These are phyloP conservation scores for Fusarium globosum DNA, from an alignment of 2,329 filamentous ascomycete genomes.

Conservation along the genomic window DNA sequence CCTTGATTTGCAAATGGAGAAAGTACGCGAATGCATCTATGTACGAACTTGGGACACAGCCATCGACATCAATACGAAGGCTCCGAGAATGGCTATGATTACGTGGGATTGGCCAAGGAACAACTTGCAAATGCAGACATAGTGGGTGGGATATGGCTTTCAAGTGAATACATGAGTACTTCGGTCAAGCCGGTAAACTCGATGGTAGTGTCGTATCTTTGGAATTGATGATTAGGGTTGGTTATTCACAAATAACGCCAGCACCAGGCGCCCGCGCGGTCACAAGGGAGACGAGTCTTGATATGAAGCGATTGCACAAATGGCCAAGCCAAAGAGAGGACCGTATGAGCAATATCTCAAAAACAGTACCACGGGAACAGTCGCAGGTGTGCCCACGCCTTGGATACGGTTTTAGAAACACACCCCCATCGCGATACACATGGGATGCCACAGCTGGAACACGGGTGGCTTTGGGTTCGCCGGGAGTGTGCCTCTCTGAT, in stretches of 20 bases:
- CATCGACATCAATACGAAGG: slow-evolving; percentile 36
- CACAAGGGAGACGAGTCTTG: slow-evolving; percentile 21
- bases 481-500: slow-evolving; percentile 24
- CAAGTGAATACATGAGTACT: slow-evolving; percentile 13
- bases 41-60: slow-evolving; percentile 23
- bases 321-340: slow-evolving; percentile 23
- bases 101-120: slow-evolving; percentile 28
- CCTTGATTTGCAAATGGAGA: slow-evolving; percentile 11
- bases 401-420: slow-evolving; percentile 27
- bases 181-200: slow-evolving; percentile 24
- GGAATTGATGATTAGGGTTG: slow-evolving; percentile 35
- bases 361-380: slow-evolving; percentile 42
- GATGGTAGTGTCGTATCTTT: slow-evolving; percentile 27
- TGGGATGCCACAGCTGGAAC: slow-evolving; percentile 31
- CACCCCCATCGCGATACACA: slow-evolving; percentile 36
- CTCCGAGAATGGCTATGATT: slow-evolving; percentile 25
- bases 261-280: slow-evolving; percentile 3
- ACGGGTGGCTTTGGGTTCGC: slow-evolving; percentile 37
- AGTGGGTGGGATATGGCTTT: slow-evolving; percentile 16
- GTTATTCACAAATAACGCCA: slow-evolving; percentile 21
- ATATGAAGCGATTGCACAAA: slow-evolving; percentile 27
- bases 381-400: slow-evolving; percentile 16
- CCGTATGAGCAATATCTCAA: slow-evolving; percentile 33
- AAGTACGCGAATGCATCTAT: slow-evolving; percentile 38
- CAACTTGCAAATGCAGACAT: slow-evolving; percentile 17